Evolutionary conservation across 495 filamentous ascomycete species (phyloP), one percentile per base, ranked within the genome.

Genomic region (Talaromyces stipitatus): DNA sequence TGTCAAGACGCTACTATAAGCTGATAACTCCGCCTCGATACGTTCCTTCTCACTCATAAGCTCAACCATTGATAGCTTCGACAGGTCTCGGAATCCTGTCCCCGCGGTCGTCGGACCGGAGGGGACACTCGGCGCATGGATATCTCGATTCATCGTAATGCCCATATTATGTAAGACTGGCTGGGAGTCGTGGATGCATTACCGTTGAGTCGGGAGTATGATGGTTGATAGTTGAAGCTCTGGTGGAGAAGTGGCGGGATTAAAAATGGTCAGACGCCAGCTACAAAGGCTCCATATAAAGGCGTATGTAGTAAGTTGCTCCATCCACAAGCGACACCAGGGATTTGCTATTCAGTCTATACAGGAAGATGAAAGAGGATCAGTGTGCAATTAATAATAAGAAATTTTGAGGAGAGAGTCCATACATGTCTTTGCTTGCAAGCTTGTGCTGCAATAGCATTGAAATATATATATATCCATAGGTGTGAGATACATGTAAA

Each of bases 21-120:
- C 89, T 59, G 83, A 87, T 30, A 97, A 78, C 69, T 97, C 92
- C 22, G 78, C 84, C 70, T 97, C 95, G 43, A 95, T 73, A 28
- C 78, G 78, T 58, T 92, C 86, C 68, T 96, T 97, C 70, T 91
- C 73, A 26, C 74, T 71, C 58, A 87, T 86, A 59, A 90, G 70
- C 36, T 85, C 78, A 36, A 73, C 56, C 60, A 84, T 81, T n/a
- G 85, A 80, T 47, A 85, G 71, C 58, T 85, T 83, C 20, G 79
- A 75, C 30, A 77, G 69, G 59, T 84, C 84, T 67, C 82, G 83
- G 55, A 75, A 67, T 56, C 64, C 38, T 10, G 71, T 64, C 16
- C 68, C 73, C 30, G 76, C 75, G 52, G 83, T 80, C 28, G 85
- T 83, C 26, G 86, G 85, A 51, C 87, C 87, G 64, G 87, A 86